Conservation (phyloP, 2,329 filamentous ascomycete genomes). For the Byssochlamys sp. region DNA sequence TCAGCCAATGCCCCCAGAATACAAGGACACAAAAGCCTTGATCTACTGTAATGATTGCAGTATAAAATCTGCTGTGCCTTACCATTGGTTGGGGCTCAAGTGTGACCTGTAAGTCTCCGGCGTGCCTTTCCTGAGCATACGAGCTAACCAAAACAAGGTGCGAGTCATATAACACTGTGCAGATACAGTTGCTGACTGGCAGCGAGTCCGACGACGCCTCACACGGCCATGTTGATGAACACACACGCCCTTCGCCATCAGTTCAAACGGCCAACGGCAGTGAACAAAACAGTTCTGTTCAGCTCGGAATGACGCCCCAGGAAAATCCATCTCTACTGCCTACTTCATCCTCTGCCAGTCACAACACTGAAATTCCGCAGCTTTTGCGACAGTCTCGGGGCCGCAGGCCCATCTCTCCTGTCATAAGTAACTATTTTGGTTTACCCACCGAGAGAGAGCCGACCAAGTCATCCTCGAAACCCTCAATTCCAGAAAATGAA, state of each 20-base stretch:
- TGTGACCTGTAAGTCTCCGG: constrained; percentile 49
- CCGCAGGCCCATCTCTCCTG: constrained; percentile 31
- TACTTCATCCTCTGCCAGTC: constrained; percentile 12
- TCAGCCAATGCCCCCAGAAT: constrained; percentile 87
- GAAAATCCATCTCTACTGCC: background rate
- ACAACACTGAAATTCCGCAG: constrained; percentile 20
- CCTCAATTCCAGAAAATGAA: constrained; percentile 14
- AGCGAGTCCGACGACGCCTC: constrained; percentile 17
- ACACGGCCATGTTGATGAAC: constrained; percentile 14
- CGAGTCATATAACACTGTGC: constrained; percentile 39
- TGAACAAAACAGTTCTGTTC: background rate
- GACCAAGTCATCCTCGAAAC: constrained; percentile 19
- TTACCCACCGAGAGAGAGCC: constrained; percentile 26
- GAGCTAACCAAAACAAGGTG: constrained; percentile 23
- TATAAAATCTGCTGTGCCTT: constrained; percentile 72
- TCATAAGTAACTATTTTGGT: constrained; percentile 38
- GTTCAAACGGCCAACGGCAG: background rate
- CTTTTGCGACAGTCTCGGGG: constrained; percentile 26
- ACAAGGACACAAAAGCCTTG: constrained; percentile 66
- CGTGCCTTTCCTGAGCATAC: background rate
- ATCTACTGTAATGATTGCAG: constrained; percentile 93
- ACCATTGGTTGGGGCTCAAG: constrained; percentile 91
- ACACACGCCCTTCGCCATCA: constrained; percentile 4
- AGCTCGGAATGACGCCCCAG: constrained; percentile 14
- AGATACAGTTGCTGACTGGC: constrained; percentile 31